Evolutionary conservation across 495 filamentous ascomycete species (phyloP).

Genomic region (Aspergillus ostianus): DNA sequence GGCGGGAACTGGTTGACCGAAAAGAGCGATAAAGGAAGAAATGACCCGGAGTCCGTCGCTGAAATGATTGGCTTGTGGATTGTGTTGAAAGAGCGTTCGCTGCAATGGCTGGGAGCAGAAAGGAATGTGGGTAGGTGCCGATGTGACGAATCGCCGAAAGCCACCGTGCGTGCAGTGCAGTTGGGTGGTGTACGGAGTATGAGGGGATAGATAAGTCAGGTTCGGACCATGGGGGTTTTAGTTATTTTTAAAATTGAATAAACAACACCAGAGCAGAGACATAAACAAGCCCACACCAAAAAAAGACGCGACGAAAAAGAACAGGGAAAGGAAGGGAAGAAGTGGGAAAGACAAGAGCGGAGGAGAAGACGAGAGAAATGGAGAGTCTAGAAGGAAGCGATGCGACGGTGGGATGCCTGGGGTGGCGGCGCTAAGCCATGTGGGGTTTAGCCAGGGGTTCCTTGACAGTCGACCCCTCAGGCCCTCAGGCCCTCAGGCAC

Average conservation of each 20-base stretch:
- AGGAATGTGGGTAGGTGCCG: conserved; percentile 8
- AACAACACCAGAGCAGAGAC: neutral
- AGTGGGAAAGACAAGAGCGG: conserved; percentile 5
- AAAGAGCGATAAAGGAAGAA: conserved; percentile 1
- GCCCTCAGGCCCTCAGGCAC: too few relatives aligned
- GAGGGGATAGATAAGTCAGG: neutral
- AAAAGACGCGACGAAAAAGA: conserved; percentile 8
- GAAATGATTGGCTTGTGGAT: conserved; percentile 2
- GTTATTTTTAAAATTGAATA: neutral
- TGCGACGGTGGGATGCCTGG: neutral
- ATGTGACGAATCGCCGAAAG: conserved; percentile 1
- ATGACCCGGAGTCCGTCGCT: conserved; percentile 3
- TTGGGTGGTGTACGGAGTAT: neutral
- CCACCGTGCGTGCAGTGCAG: neutral
- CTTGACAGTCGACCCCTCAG: neutral
- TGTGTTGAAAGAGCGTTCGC: neutral
- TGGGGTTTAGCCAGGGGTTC: conserved; percentile 19
- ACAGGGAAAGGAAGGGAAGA: conserved; percentile 10
- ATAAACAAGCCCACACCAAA: neutral
- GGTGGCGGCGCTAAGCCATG: conserved; percentile 1
- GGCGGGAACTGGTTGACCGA: neutral
- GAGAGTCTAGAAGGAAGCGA: conserved; percentile 7
- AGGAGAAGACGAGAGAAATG: conserved; percentile 3
- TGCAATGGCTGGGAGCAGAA: conserved; percentile 1
- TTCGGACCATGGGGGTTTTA: neutral